phyloP scores from a whole-genome alignment of 257 asterid genomes.

The Primulina huaijiensis region DNA sequence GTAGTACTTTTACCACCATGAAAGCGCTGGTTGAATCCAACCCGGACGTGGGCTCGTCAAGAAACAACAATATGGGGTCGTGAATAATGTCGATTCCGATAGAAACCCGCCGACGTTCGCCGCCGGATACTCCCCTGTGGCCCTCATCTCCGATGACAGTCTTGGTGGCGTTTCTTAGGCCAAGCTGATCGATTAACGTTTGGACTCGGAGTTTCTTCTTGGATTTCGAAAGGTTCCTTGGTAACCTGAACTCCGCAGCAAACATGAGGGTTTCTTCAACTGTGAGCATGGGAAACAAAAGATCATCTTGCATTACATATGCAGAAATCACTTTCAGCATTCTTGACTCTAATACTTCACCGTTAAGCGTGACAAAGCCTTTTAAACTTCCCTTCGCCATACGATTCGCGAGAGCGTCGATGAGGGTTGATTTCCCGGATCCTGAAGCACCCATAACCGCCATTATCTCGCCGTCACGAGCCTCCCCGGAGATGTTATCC shows the following conservation, averaged over 20 bases:
- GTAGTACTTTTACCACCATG: constrained; percentile 78
- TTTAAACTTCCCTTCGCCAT: constrained; percentile 69
- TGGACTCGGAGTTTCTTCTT: constrained; percentile 47
- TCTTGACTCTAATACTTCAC: constrained; percentile 59
- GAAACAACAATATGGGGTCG: constrained; percentile 68
- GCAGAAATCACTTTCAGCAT: constrained; percentile 65
- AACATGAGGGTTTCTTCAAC: constrained; percentile 80
- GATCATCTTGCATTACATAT: constrained; percentile 83
- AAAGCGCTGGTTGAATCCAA: constrained; percentile 84
- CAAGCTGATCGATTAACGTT: constrained; percentile 43
- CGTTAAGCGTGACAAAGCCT: constrained; percentile 56
- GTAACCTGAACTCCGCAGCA: constrained; percentile 78
- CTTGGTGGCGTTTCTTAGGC: constrained; percentile 41
- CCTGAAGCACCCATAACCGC: constrained; percentile 86
- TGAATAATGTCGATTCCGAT: constrained; percentile 83
- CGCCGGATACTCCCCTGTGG: constrained; percentile 63
- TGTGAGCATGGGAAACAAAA: constrained; percentile 71
- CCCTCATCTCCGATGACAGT: constrained; percentile 60
- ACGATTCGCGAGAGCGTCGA: constrained; percentile 66
- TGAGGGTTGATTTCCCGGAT: constrained; percentile 69
- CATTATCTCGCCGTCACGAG: constrained; percentile 72
- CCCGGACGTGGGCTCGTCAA: constrained; percentile 84
- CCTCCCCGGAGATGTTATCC: constrained; percentile 63
- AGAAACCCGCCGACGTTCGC: constrained; percentile 71
- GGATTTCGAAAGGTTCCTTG: constrained; percentile 42